Evolutionary conservation across 1,284 basidiomycete species (phyloP).

Genomic region (Mycena sp.): DNA sequence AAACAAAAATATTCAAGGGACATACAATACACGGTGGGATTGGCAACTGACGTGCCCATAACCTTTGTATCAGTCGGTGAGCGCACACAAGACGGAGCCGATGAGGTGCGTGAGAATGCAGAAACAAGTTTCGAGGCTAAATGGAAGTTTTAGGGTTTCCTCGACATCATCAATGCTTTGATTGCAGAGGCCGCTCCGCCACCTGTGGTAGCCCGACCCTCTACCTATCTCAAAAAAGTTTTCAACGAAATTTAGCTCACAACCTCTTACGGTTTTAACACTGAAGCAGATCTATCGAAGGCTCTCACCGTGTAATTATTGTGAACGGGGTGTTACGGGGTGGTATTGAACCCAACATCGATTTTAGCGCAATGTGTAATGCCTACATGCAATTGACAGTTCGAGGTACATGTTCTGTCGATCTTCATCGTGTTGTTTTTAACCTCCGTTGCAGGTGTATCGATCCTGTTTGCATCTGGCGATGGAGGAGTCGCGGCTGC

Average conservation of each 20-base stretch:
- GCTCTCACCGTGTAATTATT: constrained; percentile 22
- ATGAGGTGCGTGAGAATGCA: neutral
- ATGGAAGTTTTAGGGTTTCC: constrained; percentile 8
- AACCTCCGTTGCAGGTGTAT: neutral
- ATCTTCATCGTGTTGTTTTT: no score
- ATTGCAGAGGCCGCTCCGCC: constrained; percentile 21
- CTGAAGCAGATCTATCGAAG: constrained; percentile 25
- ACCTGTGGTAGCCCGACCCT: no score
- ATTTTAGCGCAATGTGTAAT: constrained; percentile 9
- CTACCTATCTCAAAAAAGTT: no score
- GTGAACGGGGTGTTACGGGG: no score
- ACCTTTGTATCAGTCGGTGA: constrained; percentile 3
- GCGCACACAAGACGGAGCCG: no score
- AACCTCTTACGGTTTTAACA: constrained; percentile 27
- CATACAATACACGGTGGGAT: constrained; percentile 3
- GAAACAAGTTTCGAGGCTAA: neutral
- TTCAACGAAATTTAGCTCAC: no score
- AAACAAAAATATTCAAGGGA: neutral
- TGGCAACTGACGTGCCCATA: neutral
- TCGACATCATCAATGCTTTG: constrained; percentile 25
- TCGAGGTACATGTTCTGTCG: no score
- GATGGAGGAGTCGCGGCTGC: neutral
- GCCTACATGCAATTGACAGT: constrained; percentile 12
- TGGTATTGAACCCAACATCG: no score
- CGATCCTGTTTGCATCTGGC: neutral